These are phyloP conservation scores for Diplodia intermedia DNA, from an alignment of 2,329 filamentous ascomycete genomes.

Conservation along the genomic window DNA sequence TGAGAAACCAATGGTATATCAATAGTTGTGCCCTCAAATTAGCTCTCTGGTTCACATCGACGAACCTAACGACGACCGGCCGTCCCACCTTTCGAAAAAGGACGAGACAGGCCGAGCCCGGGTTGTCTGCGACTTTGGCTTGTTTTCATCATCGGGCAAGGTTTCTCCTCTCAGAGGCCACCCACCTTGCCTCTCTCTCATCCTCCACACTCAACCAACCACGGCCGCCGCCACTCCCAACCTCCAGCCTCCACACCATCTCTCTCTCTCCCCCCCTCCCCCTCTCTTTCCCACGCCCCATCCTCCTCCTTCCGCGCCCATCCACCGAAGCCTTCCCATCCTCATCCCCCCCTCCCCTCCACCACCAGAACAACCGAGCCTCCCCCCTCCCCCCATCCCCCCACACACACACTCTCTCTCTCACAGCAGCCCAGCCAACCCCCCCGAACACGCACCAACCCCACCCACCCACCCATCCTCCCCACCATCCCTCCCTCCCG, in stretches of 20 bases:
- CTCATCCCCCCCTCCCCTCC: slow-evolving; percentile 8
- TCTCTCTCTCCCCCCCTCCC: neutral
- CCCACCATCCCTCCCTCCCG: neutral
- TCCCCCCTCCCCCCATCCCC: neutral
- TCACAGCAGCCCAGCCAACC: neutral
- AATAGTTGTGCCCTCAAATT: slow-evolving; percentile 29
- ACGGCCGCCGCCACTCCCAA: neutral
- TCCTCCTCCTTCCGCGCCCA: neutral
- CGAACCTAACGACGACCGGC: slow-evolving; percentile 8
- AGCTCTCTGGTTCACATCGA: slow-evolving; percentile 33
- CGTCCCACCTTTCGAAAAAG: neutral
- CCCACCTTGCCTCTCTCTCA: neutral
- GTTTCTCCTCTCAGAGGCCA: neutral
- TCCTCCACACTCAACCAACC: neutral
- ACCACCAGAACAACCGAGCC: neutral
- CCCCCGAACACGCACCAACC: neutral
- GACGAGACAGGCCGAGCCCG: neutral
- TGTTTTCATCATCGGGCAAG: slow-evolving; percentile 32
- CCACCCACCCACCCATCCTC: neutral
- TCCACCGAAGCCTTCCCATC: neutral
- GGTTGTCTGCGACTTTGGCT: slow-evolving; percentile 33
- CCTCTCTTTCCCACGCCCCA: neutral
- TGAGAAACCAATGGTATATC: neutral
- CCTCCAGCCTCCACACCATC: neutral
- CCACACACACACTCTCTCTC: no score